Evolutionary conservation across 352 stramenopile species (phyloP), one percentile per base, ranked within the genome.

Genomic region (Phytophthora sansomeana): DNA sequence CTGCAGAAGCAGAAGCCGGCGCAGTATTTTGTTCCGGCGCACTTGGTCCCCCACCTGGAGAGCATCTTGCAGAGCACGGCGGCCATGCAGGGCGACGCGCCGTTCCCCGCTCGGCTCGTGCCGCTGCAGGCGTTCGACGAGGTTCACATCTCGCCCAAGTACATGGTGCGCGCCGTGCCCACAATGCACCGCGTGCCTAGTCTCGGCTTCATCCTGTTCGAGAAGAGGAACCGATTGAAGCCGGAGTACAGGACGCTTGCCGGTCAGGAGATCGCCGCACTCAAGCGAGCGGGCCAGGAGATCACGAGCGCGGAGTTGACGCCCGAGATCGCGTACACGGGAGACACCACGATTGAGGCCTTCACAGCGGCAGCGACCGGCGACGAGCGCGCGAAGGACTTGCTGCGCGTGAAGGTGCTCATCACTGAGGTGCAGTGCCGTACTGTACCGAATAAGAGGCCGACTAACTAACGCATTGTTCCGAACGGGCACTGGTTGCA

Each of bases 291-390:
- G 11, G 85, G 85, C 7, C 59, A 83, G 2, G 67, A 78, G 21
- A 74, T 94, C 43, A 90, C 77, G 7, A 58, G 42, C 5, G 49
- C 53, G 0, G 39, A 67, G 6, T 17, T 80, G 21, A 76, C 50
- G 1, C 83, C 87, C 0, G 78, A 89, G 59, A 86, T 96, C 57
- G 87, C 85, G 28, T 96, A 96, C 74, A 96, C 87, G 8, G 87
- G 87, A 17, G 87, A 96, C 64, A 96, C 87, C 7, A 91, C 77
- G 5, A 78, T 78, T 26, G 75, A 90, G 6, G 67, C 85, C 26
- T 94, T 94, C 48, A 75, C 9, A 4, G 8, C 42, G 16, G 62
- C 54, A 30, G 48, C 17, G n/a, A 39, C 43, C 21, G 44, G 35
- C 33, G 43, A 71, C 11, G 44, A 67, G 24, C 71, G 51, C 4